phyloP scores from a whole-genome alignment of 23 red algal genomes.

The Gracilaria caudata region DNA sequence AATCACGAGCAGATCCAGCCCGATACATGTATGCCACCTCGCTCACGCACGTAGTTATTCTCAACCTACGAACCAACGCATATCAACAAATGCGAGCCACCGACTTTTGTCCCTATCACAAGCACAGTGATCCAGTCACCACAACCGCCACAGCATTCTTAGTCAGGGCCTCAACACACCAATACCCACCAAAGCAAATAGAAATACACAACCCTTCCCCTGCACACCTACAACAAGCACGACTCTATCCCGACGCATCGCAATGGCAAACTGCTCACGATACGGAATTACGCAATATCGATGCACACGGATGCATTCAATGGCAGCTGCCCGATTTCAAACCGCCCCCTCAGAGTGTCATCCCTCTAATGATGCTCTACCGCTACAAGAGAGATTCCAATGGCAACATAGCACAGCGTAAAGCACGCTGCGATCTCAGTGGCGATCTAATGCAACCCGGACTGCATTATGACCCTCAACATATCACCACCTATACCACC shows the following conservation, averaged over 20 bases:
- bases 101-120: conserved; percentile 31
- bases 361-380: background rate
- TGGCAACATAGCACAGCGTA: conserved; percentile 13
- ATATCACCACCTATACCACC: conserved; percentile 32
- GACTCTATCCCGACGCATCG: conserved; percentile 16
- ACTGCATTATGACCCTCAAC: conserved; percentile 26
- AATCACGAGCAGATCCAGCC: conserved; percentile 16
- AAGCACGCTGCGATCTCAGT: conserved; percentile 28
- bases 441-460: conserved; percentile 54
- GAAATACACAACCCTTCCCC: background rate
- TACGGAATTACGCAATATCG: conserved; percentile 1
- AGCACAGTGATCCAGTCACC: conserved; percentile 2
- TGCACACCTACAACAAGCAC: background rate
- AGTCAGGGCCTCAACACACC: background rate
- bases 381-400: background rate
- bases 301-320: background rate
- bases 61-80: background rate
- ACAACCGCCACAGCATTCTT: conserved; percentile 21
- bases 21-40: conserved; percentile 16
- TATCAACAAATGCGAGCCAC: conserved; percentile 16
- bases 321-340: conserved; percentile 1
- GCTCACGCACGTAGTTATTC: background rate
- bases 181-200: background rate
- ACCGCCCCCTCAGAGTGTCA: background rate
- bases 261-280: conserved; percentile 33